Conservation (phyloP, 1,284 basidiomycete genomes). For the Cryptococcus sp. region DNA sequence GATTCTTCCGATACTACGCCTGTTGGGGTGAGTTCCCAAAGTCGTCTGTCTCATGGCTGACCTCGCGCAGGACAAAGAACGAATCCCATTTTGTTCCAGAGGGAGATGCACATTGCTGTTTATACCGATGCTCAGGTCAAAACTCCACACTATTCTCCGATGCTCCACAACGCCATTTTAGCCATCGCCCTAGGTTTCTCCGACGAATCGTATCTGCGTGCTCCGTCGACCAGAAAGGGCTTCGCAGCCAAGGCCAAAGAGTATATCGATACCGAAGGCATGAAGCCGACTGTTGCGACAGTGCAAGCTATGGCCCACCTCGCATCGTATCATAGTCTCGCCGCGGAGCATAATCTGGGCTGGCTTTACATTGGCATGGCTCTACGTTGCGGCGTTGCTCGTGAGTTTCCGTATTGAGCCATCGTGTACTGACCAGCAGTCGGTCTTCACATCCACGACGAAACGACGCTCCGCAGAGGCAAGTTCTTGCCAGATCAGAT, state of each 20-base stretch:
- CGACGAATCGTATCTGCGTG: conserved; percentile 60
- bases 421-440: conserved; percentile 10
- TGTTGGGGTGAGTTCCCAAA: conserved; percentile 29
- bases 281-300: conserved; percentile 62
- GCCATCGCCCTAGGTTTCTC: conserved; percentile 64
- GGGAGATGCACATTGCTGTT: conserved; percentile 25
- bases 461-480: conserved; percentile 17
- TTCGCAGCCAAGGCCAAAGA: conserved; percentile 63
- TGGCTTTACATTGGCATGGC: conserved; percentile 38
- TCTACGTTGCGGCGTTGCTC: conserved; percentile 25
- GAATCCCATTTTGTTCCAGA: conserved; percentile 26
- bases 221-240: conserved; percentile 56
- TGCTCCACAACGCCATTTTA: conserved; percentile 69
- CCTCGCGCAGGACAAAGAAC: conserved; percentile 22
- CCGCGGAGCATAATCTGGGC: conserved; percentile 35
- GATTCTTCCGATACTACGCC: conserved; percentile 35
- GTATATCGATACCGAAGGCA: conserved; percentile 63
- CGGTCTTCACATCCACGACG: conserved; percentile 25
- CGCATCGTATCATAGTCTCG: conserved; percentile 62
- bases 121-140: conserved; percentile 32
- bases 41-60: neutral
- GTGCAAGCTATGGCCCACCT: conserved; percentile 63
- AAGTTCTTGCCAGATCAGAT: conserved; percentile 21
- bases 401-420: conserved; percentile 18
- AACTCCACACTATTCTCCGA: conserved; percentile 67